Conservation (phyloP, 495 filamentous ascomycete species). For the Annulohypoxylon maeteangense region DNA sequence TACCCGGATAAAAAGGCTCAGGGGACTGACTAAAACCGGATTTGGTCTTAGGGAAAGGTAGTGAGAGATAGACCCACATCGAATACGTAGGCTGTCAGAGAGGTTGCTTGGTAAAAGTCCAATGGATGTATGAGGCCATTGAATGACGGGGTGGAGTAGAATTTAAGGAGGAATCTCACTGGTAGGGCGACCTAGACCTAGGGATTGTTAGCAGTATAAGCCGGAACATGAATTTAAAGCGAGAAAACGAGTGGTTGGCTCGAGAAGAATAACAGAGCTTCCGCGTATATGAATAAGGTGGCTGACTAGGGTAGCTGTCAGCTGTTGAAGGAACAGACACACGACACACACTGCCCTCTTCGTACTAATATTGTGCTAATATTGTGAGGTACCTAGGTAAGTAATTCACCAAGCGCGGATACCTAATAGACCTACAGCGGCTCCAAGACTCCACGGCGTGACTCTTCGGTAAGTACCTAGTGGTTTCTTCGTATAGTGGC, state of each 20-base stretch:
- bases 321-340: slow-evolving; percentile 13
- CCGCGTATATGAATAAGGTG: slow-evolving; percentile 4
- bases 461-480: background rate
- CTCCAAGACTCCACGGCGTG: background rate
- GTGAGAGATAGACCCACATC: slow-evolving; percentile 41
- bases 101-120: slow-evolving; percentile 21
- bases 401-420: slow-evolving; percentile 6
- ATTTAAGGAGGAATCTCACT: slow-evolving; percentile 25
- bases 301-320: slow-evolving; percentile 14
- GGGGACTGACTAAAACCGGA: slow-evolving; percentile 43
- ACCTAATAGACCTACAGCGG: background rate
- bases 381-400: background rate
- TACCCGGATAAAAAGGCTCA: slow-evolving; percentile 44
- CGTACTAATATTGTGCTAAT: background rate
- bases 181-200: slow-evolving; percentile 1
- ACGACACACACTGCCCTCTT: background rate
- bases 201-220: slow-evolving; percentile 10
- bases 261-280: slow-evolving; percentile 6
- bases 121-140: slow-evolving; percentile 29
- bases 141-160: slow-evolving; percentile 21
- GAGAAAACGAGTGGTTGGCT: slow-evolving; percentile 4
- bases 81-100: slow-evolving; percentile 37
- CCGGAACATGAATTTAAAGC: background rate
- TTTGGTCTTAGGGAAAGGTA: slow-evolving; percentile 41
- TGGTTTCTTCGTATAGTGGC: slow-evolving; percentile 6